Conservation (phyloP, 2,329 filamentous ascomycete species). For the Fusarium praegraminearum region DNA sequence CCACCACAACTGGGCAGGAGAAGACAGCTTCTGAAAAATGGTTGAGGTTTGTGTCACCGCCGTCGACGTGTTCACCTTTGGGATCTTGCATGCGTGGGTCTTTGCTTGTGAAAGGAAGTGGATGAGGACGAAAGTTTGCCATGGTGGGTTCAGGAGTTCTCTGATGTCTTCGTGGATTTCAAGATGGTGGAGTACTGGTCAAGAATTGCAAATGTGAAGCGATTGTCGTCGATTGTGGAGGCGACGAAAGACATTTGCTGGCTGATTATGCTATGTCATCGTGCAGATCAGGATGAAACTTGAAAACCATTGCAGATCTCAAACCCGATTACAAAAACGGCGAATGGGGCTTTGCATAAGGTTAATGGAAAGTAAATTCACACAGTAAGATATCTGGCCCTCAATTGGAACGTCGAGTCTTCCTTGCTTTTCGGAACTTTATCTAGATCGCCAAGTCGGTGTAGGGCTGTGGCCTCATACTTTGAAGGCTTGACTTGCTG, state of each 20-base stretch:
- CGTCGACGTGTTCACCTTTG: background rate
- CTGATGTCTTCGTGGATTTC: no score
- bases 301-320: background rate
- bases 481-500: background rate
- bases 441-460: background rate
- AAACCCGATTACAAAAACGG: background rate
- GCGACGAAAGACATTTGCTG: fast-evolving
- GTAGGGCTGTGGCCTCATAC: background rate
- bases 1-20: background rate
- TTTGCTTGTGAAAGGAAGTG: constrained; percentile 15
- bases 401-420: background rate
- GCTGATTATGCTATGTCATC: background rate
- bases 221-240: background rate
- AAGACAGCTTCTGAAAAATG: background rate
- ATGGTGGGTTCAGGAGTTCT: background rate
- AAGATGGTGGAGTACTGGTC: no score
- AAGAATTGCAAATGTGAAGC: no score
- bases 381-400: background rate
- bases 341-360: background rate
- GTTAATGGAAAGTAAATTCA: no score
- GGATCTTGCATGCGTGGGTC: constrained; percentile 13
- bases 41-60: background rate
- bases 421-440: constrained; percentile 1
- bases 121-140: constrained; percentile 6
- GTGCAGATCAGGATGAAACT: background rate